A percentile compares a stretch with the other conserved stretches of the same genome.
These are phyloP conservation scores for Epichloe coenophiala DNA, from an alignment of 2,329 filamentous ascomycete species.

Conservation along the genomic window DNA sequence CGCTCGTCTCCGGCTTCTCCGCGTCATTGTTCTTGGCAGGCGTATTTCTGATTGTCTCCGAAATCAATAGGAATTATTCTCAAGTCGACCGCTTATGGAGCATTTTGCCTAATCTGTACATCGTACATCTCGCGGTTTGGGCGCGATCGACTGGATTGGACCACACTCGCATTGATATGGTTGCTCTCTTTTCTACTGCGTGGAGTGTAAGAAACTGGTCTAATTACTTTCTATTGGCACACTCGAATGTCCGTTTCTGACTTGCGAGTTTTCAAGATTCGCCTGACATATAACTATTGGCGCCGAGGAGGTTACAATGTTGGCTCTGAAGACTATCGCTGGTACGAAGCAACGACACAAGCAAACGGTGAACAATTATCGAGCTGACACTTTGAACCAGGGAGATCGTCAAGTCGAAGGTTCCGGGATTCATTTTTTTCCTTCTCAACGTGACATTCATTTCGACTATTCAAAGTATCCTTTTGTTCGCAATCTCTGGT, in stretches of 20 bases:
- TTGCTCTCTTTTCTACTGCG: slow-evolving; percentile 53
- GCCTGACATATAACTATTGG: slow-evolving; percentile 94
- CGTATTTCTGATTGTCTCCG: slow-evolving; percentile 62
- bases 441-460: slow-evolving; percentile 87
- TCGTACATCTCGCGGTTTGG: slow-evolving; percentile 74
- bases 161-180: slow-evolving; percentile 56
- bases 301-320: slow-evolving; percentile 81
- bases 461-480: slow-evolving; percentile 64
- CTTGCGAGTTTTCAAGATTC: slow-evolving; percentile 31
- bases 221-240: not conserved
- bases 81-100: slow-evolving; percentile 93
- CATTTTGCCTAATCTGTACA: slow-evolving; percentile 74
- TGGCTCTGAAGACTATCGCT: slow-evolving; percentile 91
- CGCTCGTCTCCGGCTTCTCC: slow-evolving; percentile 61
- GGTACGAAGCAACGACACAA: slow-evolving; percentile 27
- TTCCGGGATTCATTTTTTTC: slow-evolving; percentile 57
- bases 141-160: slow-evolving; percentile 60
- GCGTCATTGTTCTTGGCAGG: slow-evolving; percentile 58
- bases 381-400: slow-evolving; percentile 20
- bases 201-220: slow-evolving; percentile 60
- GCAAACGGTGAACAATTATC: no score
- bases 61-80: slow-evolving; percentile 90
- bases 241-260: not conserved
- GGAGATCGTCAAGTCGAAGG: slow-evolving; percentile 55
- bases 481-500: slow-evolving; percentile 65